phyloP scores from a whole-genome alignment of 2,329 filamentous ascomycete species.

The Colletotrichum paranaense region DNA sequence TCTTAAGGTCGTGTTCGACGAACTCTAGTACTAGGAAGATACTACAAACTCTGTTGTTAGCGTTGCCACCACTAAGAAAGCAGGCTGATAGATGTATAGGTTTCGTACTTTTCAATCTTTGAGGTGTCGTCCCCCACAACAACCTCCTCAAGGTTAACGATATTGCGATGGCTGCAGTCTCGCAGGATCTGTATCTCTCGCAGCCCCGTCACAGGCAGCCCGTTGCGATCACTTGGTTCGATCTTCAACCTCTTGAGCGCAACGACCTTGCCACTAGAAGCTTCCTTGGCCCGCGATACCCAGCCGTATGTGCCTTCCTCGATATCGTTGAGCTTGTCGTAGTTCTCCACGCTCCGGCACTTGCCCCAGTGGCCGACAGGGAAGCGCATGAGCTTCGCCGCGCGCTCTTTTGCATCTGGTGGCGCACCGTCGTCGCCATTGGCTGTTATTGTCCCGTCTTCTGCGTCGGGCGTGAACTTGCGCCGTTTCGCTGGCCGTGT shows the following conservation, averaged over 20 bases:
- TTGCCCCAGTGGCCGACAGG: constrained; percentile 74
- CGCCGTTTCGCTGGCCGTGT: constrained; percentile 71
- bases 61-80: constrained; percentile 48
- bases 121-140: constrained; percentile 76
- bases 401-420: constrained; percentile 40
- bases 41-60: constrained; percentile 55
- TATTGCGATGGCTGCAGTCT: constrained; percentile 82
- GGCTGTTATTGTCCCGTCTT: neutral
- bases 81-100: neutral
- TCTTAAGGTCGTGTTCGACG: constrained; percentile 95
- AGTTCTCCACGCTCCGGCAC: constrained; percentile 85
- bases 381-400: constrained; percentile 76
- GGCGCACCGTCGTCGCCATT: constrained; percentile 38
- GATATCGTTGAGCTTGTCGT: constrained; percentile 94
- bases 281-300: constrained; percentile 86
- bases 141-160: constrained; percentile 85
- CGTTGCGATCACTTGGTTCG: constrained; percentile 77
- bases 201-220: constrained; percentile 90
- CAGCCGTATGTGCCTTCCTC: constrained; percentile 97
- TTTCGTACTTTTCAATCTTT: constrained; percentile 63
- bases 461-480: constrained; percentile 62
- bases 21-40: constrained; percentile 98
- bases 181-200: constrained; percentile 93
- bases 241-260: constrained; percentile 95
- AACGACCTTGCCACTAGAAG: constrained; percentile 80